These are phyloP conservation scores for Oxytropis ochrocephala DNA, from an alignment of 306 rosid genomes.

Conservation along the genomic window DNA sequence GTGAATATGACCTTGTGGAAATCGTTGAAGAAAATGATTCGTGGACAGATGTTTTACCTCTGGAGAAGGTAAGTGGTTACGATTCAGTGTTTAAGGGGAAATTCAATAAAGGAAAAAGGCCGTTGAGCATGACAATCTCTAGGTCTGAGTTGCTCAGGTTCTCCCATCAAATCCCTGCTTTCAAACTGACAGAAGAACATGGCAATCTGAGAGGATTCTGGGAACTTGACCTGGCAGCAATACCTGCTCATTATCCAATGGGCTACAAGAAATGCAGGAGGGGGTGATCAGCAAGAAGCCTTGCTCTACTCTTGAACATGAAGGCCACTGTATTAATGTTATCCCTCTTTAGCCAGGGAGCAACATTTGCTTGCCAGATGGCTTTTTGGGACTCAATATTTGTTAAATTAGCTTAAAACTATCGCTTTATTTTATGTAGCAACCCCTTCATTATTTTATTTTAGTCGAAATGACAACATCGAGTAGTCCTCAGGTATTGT, in stretches of 20 bases:
- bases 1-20: slow-evolving; percentile 66
- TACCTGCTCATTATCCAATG: slow-evolving; percentile 37
- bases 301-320: slow-evolving; percentile 8
- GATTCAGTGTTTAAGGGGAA: slow-evolving; percentile 54
- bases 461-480: no score
- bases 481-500: no score
- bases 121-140: slow-evolving; percentile 26
- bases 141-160: slow-evolving; percentile 49
- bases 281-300: not conserved
- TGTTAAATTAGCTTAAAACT: slow-evolving; percentile 15
- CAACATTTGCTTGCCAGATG: not conserved
- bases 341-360: slow-evolving; percentile 12
- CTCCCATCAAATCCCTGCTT: slow-evolving; percentile 79
- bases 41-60: slow-evolving; percentile 33
- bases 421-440: slow-evolving; percentile 2
- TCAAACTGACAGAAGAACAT: slow-evolving; percentile 51
- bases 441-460: not conserved
- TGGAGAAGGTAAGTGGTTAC: slow-evolving; percentile 52
- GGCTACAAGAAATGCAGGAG: not conserved
- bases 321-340: slow-evolving; percentile 6
- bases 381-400: slow-evolving; percentile 1
- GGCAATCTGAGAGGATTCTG: slow-evolving; percentile 62
- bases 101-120: slow-evolving; percentile 22
- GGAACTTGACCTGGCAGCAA: slow-evolving; percentile 82
- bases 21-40: slow-evolving; percentile 29